Conservation (phyloP, 1,284 basidiomycete genomes). For the Golubevia sp. region DNA sequence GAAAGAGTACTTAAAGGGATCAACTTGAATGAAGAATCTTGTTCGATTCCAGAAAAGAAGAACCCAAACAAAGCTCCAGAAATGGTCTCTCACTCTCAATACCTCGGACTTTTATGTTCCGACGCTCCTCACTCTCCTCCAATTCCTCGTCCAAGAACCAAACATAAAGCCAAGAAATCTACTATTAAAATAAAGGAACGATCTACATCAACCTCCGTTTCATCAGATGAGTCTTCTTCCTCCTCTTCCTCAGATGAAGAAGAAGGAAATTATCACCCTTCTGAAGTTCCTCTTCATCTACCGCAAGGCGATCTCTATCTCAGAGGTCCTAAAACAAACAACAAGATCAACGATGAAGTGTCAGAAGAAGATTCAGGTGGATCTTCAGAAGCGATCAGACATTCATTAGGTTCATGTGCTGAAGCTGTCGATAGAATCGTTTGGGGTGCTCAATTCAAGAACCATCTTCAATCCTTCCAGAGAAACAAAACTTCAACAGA, state of each 20-base stretch:
- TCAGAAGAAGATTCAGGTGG: constrained; percentile 21
- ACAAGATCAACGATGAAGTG: background rate
- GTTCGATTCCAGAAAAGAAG: background rate
- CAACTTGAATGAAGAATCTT: too few relatives aligned
- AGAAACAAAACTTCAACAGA: background rate
- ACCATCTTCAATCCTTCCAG: background rate
- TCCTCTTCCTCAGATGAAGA: constrained; percentile 1
- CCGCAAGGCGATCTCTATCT: constrained; percentile 55
- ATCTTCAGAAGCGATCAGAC: constrained; percentile 48
- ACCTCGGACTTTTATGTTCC: constrained; percentile 22
- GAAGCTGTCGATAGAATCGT: constrained; percentile 54
- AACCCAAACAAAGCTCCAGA: background rate
- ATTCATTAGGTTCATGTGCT: constrained; percentile 46
- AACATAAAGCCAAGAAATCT: background rate
- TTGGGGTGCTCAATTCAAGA: background rate
- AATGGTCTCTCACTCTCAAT: constrained; percentile 21
- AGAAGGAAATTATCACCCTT: constrained; percentile 22
- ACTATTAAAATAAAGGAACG: background rate
- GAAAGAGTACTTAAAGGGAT: too few relatives aligned
- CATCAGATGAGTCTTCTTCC: background rate
- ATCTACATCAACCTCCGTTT: background rate
- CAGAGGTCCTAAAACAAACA: constrained; percentile 27
- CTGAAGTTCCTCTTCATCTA: constrained; percentile 43
- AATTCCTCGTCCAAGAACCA: too few relatives aligned
- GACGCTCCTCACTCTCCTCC: constrained; percentile 24